Conservation (phyloP, 78 protist genomes). For the Dictyostelium purpureum region DNA sequence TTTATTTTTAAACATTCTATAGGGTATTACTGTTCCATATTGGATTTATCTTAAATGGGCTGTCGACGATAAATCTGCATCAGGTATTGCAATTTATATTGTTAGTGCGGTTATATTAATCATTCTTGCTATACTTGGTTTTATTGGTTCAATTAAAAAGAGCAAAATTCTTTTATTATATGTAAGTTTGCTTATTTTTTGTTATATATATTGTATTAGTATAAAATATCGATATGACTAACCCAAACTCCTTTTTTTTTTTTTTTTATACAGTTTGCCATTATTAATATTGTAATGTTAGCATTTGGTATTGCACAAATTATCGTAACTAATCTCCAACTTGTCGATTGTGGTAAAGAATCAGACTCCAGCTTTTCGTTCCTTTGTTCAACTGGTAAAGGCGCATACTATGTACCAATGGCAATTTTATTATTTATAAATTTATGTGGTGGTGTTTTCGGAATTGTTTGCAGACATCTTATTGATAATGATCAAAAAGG, state of each 20-base stretch:
- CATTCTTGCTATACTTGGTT: constrained; percentile 24
- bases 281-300: constrained; percentile 47
- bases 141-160: constrained; percentile 36
- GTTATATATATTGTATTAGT: neutral
- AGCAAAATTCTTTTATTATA: constrained; percentile 40
- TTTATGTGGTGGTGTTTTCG: constrained; percentile 42
- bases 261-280: constrained; percentile 43
- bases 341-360: constrained; percentile 49
- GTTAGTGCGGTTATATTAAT: constrained; percentile 25
- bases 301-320: constrained; percentile 69
- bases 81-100: constrained; percentile 23
- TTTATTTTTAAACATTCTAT: neutral
- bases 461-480: constrained; percentile 1
- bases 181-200: constrained; percentile 9
- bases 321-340: constrained; percentile 33
- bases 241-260: no score
- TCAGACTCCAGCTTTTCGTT: constrained; percentile 31
- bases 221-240: neutral
- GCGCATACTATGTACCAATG: constrained; percentile 64
- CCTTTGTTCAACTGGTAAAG: constrained; percentile 43
- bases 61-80: neutral
- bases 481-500: constrained; percentile 44
- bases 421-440: constrained; percentile 28
- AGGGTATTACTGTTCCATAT: constrained; percentile 59
- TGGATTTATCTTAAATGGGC: constrained; percentile 58